phyloP scores from a whole-genome alignment of 805 yeast genomes.

The Saccharomycopsis sp. region DNA sequence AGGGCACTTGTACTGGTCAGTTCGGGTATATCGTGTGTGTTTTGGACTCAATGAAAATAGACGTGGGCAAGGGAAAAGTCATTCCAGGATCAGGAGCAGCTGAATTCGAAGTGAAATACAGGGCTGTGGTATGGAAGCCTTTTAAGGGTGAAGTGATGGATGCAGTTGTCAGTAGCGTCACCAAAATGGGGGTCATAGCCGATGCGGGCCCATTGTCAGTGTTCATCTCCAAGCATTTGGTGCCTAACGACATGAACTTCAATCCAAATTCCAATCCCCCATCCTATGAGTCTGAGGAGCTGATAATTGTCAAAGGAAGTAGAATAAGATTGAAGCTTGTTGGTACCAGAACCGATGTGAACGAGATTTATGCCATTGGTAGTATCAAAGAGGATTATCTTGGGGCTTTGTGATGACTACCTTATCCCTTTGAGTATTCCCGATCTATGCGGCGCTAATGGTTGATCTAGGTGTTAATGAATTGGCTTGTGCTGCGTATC shows the following conservation, averaged over 20 bases:
- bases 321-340: slow-evolving; percentile 91
- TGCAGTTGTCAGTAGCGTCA: slow-evolving; percentile 90
- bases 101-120: slow-evolving; percentile 89
- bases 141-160: slow-evolving; percentile 99
- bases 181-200: slow-evolving; percentile 93
- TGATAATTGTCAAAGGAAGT: slow-evolving; percentile 89
- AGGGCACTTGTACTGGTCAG: slow-evolving; percentile 98
- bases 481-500: no score
- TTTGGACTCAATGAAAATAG: slow-evolving; percentile 87
- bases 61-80: slow-evolving; percentile 89
- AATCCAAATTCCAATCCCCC: slow-evolving; percentile 97
- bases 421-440: background rate
- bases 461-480: no score
- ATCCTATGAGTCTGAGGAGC: slow-evolving; percentile 94
- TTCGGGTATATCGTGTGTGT: slow-evolving; percentile 97
- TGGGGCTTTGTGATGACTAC: slow-evolving; percentile 55
- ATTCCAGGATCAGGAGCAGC: slow-evolving; percentile 92
- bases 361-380: slow-evolving; percentile 95
- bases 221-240: slow-evolving; percentile 88
- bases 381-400: slow-evolving; percentile 95
- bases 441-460: no score
- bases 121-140: slow-evolving; percentile 98
- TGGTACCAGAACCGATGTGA: slow-evolving; percentile 96
- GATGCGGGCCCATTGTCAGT: slow-evolving; percentile 97
- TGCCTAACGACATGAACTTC: slow-evolving; percentile 88